phyloP scores from a whole-genome alignment of 1,284 basidiomycete genomes.

The Amylostereum areolatum region DNA sequence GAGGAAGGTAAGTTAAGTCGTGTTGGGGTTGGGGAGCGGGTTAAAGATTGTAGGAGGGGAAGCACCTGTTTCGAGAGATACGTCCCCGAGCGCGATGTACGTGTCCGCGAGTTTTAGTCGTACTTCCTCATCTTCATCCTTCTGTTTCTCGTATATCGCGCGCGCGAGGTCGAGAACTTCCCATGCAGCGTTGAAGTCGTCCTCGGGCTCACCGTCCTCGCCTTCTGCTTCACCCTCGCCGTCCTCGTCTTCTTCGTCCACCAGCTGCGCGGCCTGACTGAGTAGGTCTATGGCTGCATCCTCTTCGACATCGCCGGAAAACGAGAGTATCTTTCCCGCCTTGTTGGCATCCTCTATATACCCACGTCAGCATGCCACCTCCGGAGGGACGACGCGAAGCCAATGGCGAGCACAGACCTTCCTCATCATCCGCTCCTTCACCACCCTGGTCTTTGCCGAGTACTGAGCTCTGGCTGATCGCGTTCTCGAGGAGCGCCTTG shows the following conservation, averaged over 20 bases:
- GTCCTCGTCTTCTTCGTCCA: slow-evolving; percentile 38
- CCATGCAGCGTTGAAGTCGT: slow-evolving; percentile 94
- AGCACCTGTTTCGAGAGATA: slow-evolving; percentile 84
- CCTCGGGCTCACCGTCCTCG: slow-evolving; percentile 73
- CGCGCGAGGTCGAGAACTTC: slow-evolving; percentile 86
- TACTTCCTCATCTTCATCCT: slow-evolving; percentile 48
- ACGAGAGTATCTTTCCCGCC: slow-evolving; percentile 60
- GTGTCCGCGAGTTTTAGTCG: slow-evolving; percentile 80
- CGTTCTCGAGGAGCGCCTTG: slow-evolving; percentile 83
- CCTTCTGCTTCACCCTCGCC: slow-evolving; percentile 46
- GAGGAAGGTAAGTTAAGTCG: too few species aligned
- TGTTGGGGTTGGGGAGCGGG: neutral
- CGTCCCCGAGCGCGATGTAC: slow-evolving; percentile 80
- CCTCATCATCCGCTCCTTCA: slow-evolving; percentile 41
- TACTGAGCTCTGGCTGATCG: slow-evolving; percentile 75
- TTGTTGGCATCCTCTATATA: slow-evolving; percentile 22
- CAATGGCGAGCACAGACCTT: slow-evolving; percentile 16
- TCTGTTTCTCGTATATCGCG: slow-evolving; percentile 71
- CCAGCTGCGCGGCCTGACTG: slow-evolving; percentile 40
- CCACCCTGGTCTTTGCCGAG: slow-evolving; percentile 76
- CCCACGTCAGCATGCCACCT: neutral
- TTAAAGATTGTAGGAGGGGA: slow-evolving; percentile 3
- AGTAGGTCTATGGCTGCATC: slow-evolving; percentile 54
- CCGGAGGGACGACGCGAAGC: neutral
- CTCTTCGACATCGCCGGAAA: slow-evolving; percentile 69